These are phyloP conservation scores for Pseudozyma tsukubaensis DNA, from an alignment of 1,284 basidiomycete species.

Conservation along the genomic window DNA sequence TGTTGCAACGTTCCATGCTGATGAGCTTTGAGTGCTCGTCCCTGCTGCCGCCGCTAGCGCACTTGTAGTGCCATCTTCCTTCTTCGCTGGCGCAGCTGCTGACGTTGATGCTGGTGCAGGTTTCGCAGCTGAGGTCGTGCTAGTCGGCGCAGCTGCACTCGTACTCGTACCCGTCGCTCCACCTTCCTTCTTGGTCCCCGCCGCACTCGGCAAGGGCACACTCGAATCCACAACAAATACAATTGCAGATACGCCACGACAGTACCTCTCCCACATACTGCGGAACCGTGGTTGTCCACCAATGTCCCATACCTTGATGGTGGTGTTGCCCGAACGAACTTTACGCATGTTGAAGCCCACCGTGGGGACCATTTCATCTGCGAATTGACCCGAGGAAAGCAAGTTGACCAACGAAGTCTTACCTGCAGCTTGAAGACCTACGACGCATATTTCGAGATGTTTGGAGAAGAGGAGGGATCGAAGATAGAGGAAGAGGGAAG, in stretches of 20 bases:
- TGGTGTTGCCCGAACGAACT: slow-evolving; percentile 87
- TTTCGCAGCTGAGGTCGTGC: slow-evolving; percentile 3
- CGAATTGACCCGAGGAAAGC: slow-evolving; percentile 83
- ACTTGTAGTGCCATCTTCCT: slow-evolving; percentile 6
- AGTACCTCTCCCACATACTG: slow-evolving; percentile 88
- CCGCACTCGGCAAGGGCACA: slow-evolving; percentile 26
- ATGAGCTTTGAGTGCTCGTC: slow-evolving; percentile 15
- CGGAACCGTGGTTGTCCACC: slow-evolving; percentile 94
- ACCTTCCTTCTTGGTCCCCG: slow-evolving; percentile 3
- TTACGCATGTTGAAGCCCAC: slow-evolving; percentile 85
- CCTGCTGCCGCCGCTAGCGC: slow-evolving; percentile 5
- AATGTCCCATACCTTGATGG: slow-evolving; percentile 94
- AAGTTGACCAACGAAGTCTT: slow-evolving; percentile 93
- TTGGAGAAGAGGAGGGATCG: slow-evolving; percentile 82
- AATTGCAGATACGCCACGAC: slow-evolving; percentile 91
- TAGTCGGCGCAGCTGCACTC: slow-evolving; percentile 1
- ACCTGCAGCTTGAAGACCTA: slow-evolving; percentile 92
- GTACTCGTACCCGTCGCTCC: not conserved
- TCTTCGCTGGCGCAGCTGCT: slow-evolving; percentile 4
- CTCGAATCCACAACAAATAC: slow-evolving; percentile 75
- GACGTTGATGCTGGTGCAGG: slow-evolving; percentile 10
- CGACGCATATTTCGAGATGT: slow-evolving; percentile 89
- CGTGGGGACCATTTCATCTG: slow-evolving; percentile 90
- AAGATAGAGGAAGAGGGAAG: slow-evolving; percentile 65
- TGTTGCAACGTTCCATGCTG: slow-evolving; percentile 74